These are phyloP conservation scores for Eutrema yunnanense DNA, from an alignment of 345 rosid genomes.

Conservation along the genomic window DNA sequence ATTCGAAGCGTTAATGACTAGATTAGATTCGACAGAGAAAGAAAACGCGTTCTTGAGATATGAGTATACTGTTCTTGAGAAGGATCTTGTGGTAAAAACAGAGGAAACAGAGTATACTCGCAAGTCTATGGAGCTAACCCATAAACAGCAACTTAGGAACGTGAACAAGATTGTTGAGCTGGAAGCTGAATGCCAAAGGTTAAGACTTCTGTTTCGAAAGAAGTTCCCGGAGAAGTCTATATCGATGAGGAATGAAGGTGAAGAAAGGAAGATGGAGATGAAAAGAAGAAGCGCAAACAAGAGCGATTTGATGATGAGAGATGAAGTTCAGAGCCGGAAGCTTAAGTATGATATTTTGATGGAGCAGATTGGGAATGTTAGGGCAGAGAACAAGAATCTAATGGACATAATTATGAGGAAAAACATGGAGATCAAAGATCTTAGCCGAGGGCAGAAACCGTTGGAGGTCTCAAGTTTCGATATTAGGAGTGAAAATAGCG, in stretches of 20 bases:
- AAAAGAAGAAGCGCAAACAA: slow-evolving; percentile 38
- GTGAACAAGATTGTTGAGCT: slow-evolving; percentile 59
- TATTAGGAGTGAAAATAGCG: slow-evolving; percentile 37
- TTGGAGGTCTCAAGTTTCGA: slow-evolving; percentile 41
- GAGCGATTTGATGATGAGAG: slow-evolving; percentile 48
- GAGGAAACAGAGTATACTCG: slow-evolving; percentile 79
- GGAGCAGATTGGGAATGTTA: slow-evolving; percentile 49
- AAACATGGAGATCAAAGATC: slow-evolving; percentile 46
- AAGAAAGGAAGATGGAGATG: slow-evolving; percentile 36
- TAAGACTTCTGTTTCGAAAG: slow-evolving; percentile 49
- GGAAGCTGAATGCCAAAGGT: slow-evolving; percentile 81
- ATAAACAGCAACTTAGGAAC: slow-evolving; percentile 58
- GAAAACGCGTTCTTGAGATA: slow-evolving; percentile 84
- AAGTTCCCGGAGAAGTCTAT: slow-evolving; percentile 56
- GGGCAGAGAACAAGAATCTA: slow-evolving; percentile 73
- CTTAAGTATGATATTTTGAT: slow-evolving; percentile 36
- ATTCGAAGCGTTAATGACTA: slow-evolving; percentile 49
- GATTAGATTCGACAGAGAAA: slow-evolving; percentile 68
- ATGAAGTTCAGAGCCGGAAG: slow-evolving; percentile 41
- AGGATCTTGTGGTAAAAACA: slow-evolving; percentile 63
- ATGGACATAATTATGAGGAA: slow-evolving; percentile 54
- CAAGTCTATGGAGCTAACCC: slow-evolving; percentile 50
- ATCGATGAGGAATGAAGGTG: slow-evolving; percentile 43
- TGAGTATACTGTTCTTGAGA: slow-evolving; percentile 78
- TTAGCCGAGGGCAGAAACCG: slow-evolving; percentile 44